phyloP scores from a whole-genome alignment of 2,329 filamentous ascomycete species.

The Zopfia rhizophila region DNA sequence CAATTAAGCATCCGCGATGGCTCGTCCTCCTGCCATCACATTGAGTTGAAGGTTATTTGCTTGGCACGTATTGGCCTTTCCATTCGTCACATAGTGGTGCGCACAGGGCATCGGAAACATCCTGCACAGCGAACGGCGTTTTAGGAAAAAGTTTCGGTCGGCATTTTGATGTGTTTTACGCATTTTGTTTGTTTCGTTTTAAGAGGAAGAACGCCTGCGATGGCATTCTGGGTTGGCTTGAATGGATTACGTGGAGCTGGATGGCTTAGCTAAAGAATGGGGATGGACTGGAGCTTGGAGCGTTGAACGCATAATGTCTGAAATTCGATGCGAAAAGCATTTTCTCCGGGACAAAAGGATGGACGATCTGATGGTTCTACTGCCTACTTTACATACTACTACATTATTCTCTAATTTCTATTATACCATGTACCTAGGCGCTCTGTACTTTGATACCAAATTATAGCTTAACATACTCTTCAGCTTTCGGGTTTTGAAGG shows the following conservation, averaged over 20 bases:
- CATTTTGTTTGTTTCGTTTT: not conserved
- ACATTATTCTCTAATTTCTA: slow-evolving; percentile 32
- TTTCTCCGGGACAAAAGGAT: slow-evolving; percentile 7
- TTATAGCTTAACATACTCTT: too few species aligned
- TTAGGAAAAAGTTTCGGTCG: slow-evolving; percentile 3
- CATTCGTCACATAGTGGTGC: too few species aligned
- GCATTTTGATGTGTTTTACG: slow-evolving; percentile 6
- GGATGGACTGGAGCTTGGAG: not conserved
- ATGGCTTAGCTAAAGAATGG: too few species aligned
- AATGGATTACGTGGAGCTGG: slow-evolving; percentile 7
- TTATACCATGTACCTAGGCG: slow-evolving; percentile 16
- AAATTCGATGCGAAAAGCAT: slow-evolving; percentile 3
- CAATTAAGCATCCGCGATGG: slow-evolving; percentile 2
- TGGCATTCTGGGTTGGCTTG: slow-evolving; percentile 6
- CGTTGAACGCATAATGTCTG: slow-evolving; percentile 8
- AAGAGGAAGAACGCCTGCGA: slow-evolving; percentile 2
- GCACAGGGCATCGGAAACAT: slow-evolving; percentile 13
- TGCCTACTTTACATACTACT: slow-evolving; percentile 2
- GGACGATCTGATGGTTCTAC: slow-evolving; percentile 1
- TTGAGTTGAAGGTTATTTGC: not conserved
- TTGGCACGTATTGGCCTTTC: slow-evolving; percentile 5
- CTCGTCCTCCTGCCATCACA: too few species aligned
- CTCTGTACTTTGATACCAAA: too few species aligned
- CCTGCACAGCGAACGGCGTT: slow-evolving; percentile 21
- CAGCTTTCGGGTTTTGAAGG: too few species aligned